Evolutionary conservation across 108 stramenopile genomes (phyloP).

Genomic region (Cyclotella cryptica): DNA sequence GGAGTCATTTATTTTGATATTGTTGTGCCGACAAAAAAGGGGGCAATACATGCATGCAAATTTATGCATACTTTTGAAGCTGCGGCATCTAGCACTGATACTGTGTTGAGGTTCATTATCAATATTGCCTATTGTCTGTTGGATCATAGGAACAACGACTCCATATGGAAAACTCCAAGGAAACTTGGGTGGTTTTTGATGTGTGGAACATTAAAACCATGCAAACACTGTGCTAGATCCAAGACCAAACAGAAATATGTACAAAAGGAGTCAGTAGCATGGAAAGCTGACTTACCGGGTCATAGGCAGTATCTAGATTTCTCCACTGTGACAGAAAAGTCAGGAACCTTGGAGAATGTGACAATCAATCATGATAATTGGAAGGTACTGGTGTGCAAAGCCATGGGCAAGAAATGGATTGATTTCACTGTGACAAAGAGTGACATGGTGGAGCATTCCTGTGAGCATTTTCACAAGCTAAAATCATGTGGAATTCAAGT

Average conservation of each 20-base stretch:
- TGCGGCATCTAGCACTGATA: neutral
- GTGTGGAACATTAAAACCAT: no score
- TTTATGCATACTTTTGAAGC: neutral
- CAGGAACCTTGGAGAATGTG: no score
- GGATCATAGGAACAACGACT: neutral
- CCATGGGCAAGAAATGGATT: no score
- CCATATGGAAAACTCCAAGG: neutral
- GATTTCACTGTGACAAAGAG: no score
- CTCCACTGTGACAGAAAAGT: no score
- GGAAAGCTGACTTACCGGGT: neutral
- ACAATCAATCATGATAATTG: no score
- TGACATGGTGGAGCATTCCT: no score
- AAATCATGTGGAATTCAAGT: no score
- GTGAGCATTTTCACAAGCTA: no score
- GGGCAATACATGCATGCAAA: no score
- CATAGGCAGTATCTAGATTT: neutral
- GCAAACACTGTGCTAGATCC: neutral
- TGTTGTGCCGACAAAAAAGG: no score
- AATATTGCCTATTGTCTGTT: neutral
- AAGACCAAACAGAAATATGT: constrained; percentile 9
- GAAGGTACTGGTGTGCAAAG: no score
- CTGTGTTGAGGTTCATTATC: neutral
- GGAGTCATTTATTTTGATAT: neutral
- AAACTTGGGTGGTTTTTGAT: neutral
- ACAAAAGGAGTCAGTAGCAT: neutral